Percentiles rank a stretch among this genome's conserved stretches.
These are phyloP conservation scores for Starmerella asiatica DNA, from an alignment of 805 yeast species.

Conservation along the genomic window DNA sequence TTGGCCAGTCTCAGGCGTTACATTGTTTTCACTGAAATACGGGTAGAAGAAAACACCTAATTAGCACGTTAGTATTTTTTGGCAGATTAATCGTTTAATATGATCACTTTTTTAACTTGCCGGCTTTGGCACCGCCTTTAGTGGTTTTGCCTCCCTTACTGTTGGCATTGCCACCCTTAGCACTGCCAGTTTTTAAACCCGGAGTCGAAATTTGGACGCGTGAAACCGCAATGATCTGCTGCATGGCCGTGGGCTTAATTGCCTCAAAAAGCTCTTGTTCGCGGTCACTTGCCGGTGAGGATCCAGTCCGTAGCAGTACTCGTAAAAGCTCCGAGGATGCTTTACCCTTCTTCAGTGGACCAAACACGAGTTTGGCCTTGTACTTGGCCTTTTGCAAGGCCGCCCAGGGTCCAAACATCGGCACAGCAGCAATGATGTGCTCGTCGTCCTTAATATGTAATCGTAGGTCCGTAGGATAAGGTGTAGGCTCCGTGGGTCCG, in stretches of 20 bases:
- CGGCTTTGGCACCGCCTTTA: constrained; percentile 3
- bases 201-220: constrained; percentile 10
- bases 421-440: constrained; percentile 48
- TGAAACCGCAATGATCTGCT: constrained; percentile 16
- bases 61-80: too few relatives aligned
- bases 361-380: constrained; percentile 73
- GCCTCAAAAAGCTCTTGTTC: constrained; percentile 11
- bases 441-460: constrained; percentile 33
- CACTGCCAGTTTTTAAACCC: not conserved
- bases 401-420: constrained; percentile 89
- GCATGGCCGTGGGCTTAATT: constrained; percentile 11
- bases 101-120: constrained; percentile 10
- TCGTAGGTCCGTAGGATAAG: constrained; percentile 34
- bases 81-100: not conserved
- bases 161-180: not conserved
- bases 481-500: constrained; percentile 24
- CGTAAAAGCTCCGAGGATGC: constrained; percentile 56
- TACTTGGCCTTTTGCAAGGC: constrained; percentile 61
- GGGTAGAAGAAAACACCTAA: not conserved
- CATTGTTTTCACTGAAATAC: not conserved
- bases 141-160: not conserved
- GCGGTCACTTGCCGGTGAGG: constrained; percentile 5
- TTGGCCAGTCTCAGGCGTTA: not conserved
- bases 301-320: constrained; percentile 31
- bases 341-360: constrained; percentile 75